phyloP scores from a whole-genome alignment of 352 stramenopile species.

The Globisporangium viniferum region DNA sequence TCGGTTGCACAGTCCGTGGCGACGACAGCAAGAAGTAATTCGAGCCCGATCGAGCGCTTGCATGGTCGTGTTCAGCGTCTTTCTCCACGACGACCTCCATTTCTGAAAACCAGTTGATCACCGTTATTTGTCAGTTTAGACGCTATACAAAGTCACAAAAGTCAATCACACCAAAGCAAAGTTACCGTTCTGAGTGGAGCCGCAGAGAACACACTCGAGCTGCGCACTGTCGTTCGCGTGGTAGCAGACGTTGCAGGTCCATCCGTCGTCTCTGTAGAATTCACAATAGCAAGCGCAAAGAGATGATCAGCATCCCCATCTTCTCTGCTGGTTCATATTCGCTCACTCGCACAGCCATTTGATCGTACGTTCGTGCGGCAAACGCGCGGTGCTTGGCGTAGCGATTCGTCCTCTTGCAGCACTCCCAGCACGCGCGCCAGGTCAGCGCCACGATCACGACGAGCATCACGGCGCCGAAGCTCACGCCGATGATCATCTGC shows the following conservation, averaged over 20 bases:
- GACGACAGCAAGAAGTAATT: constrained; percentile 35
- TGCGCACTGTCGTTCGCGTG: constrained; percentile 54
- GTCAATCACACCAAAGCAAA: not conserved
- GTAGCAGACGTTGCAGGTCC: constrained; percentile 52
- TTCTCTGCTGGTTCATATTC: not conserved
- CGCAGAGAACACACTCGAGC: constrained; percentile 48
- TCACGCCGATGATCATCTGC: constrained; percentile 29
- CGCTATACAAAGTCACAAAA: not conserved
- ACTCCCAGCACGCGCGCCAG: constrained; percentile 51
- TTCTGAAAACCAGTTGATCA: not conserved
- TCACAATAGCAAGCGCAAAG: not conserved
- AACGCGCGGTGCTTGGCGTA: constrained; percentile 44
- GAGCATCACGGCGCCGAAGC: constrained; percentile 31
- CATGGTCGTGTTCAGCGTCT: not conserved
- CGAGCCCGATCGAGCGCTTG: constrained; percentile 16
- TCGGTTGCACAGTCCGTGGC: constrained; percentile 20
- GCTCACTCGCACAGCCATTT: not conserved
- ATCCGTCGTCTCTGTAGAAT: constrained; percentile 32
- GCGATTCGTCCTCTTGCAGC: constrained; percentile 35
- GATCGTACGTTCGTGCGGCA: constrained; percentile 37
- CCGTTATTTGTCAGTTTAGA: not conserved
- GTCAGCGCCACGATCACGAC: constrained; percentile 40
- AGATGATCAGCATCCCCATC: not conserved
- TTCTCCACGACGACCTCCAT: constrained; percentile 9
- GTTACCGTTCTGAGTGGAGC: constrained; percentile 36